Evolutionary conservation across 305 asterid genomes (phyloP), one percentile per base, ranked within the genome.

Genomic region (Fraxinus floribunda): DNA sequence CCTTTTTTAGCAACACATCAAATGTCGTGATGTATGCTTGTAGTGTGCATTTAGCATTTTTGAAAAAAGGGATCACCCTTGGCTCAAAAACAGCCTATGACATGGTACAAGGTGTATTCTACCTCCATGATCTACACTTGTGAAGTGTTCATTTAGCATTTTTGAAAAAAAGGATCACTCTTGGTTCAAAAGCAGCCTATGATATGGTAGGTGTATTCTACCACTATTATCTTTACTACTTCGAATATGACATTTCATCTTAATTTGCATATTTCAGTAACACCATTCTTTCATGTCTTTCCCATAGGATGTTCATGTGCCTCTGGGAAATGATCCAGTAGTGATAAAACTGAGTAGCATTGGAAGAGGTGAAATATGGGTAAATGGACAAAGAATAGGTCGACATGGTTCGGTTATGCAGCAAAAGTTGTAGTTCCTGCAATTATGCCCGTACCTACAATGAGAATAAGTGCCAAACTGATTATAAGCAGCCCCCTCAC

Each of bases 401-500:
- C 86, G 92, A 71, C 95, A 93, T 90, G 94, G 94, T 94, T 98
- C 15, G 93, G 85, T 49, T 90, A 95, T 41, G 85, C 60, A 52
- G 94, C 98, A 16, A 80, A 85, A 72, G 77, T 83, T 95, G 98
- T 7, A 89, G 89, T 16, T 7, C 36, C 15, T 95, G 98, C 57
- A 90, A 68, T 16, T 94, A 94, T 81, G 94, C 94, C 1, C 97
- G 97, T 83, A 87, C 84, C 1, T 94, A 60, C 87, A 80, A 75
- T 29, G 97, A 92, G 91, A 91, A 41, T 77, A 93, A 93, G 85
- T 93, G 98, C 74, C 92, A 86, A 78, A 83, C 80, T 44, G 83
- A 86, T 34, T 93, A 97, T 22, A 94, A 93, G 60, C 87, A 91
- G 44, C 97, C 98, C 77, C 89, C 98, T 76, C 98, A 93, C 79